These are phyloP conservation scores for Nitzschia putrida DNA, from an alignment of 108 stramenopile species.

Conservation along the genomic window DNA sequence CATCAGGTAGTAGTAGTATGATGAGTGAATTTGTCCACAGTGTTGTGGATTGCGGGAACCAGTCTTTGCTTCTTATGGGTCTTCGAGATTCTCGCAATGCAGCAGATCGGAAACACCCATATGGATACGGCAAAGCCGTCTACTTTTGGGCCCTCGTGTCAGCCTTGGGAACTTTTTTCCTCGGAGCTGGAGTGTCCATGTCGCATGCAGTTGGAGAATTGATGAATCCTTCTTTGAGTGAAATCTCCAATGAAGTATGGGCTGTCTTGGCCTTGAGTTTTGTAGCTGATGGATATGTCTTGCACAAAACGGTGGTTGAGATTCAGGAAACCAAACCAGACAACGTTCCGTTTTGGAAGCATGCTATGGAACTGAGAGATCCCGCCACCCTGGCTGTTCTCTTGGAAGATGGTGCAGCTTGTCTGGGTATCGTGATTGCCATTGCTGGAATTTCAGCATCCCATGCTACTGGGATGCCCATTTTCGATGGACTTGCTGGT, in stretches of 20 bases:
- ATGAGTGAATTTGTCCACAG: conserved; percentile 93
- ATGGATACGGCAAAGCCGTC: conserved; percentile 67
- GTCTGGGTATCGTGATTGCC: conserved; percentile 91
- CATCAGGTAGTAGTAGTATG: conserved; percentile 91
- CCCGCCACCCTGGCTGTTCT: conserved; percentile 94
- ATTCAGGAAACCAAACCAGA: conserved; percentile 56
- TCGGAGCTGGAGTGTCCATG: conserved; percentile 93
- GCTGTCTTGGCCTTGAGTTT: conserved; percentile 84
- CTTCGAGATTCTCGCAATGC: conserved; percentile 68
- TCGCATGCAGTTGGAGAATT: conserved; percentile 75
- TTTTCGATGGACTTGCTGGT: conserved; percentile 92
- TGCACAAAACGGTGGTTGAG: conserved; percentile 73
- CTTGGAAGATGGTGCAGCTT: conserved; percentile 96
- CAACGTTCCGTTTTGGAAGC: conserved; percentile 54
- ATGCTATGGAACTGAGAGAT: conserved; percentile 82
- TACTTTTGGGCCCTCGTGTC: conserved; percentile 93
- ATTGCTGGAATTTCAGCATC: conserved; percentile 88
- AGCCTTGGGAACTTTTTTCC: conserved; percentile 94
- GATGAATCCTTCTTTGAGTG: conserved; percentile 66
- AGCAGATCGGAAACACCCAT: conserved; percentile 88
- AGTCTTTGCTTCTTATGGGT: conserved; percentile 86
- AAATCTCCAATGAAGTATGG: conserved; percentile 82
- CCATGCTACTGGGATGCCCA: conserved; percentile 76
- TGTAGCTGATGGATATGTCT: conserved; percentile 86
- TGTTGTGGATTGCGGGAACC: conserved; percentile 94